phyloP scores from a whole-genome alignment of 2,329 filamentous ascomycete species.

The Aspergillus hortae region DNA sequence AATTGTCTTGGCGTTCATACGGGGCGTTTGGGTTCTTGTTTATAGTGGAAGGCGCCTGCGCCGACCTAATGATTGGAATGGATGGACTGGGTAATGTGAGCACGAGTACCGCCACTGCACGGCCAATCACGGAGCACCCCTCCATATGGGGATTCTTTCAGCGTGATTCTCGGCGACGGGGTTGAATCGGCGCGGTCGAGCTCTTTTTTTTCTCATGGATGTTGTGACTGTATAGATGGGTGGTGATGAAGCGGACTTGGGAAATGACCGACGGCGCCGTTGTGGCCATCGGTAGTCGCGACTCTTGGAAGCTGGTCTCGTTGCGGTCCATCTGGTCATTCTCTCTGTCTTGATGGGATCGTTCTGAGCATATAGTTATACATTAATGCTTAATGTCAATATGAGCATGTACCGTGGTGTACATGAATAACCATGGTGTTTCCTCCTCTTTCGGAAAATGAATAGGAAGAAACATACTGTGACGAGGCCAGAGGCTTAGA shows the following conservation, averaged over 20 bases:
- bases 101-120: conserved; percentile 11
- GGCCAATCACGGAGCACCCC: conserved; percentile 5
- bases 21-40: conserved; percentile 12
- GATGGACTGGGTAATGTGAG: conserved; percentile 16
- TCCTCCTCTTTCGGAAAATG: no score
- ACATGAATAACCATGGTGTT: no score
- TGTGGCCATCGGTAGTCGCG: background rate
- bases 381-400: conserved; percentile 25
- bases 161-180: conserved; percentile 1
- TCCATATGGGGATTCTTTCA: conserved; percentile 10
- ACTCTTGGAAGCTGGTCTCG: no score
- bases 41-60: conserved; percentile 8
- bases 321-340: no score
- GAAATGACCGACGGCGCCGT: background rate
- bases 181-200: background rate
- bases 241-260: background rate
- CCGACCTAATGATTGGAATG: conserved; percentile 22
- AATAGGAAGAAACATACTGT: background rate
- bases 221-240: background rate
- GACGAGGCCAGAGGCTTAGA: background rate
- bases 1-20: conserved; percentile 9
- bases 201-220: background rate
- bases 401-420: background rate
- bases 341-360: no score
- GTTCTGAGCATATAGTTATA: background rate